These are phyloP conservation scores for Vicia faba DNA, from an alignment of 306 rosid genomes.

Conservation along the genomic window DNA sequence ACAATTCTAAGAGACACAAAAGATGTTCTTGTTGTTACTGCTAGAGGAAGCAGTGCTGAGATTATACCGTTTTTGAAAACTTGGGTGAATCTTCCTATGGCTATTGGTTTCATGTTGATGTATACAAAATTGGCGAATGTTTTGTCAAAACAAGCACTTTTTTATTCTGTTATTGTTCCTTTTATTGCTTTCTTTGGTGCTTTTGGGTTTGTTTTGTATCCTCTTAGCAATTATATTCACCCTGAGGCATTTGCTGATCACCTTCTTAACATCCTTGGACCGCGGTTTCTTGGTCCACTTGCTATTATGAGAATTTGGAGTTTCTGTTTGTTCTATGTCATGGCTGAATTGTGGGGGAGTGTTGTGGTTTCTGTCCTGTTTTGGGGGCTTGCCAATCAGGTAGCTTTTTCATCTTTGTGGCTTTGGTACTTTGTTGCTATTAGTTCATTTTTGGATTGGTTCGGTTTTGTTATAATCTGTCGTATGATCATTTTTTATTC, in stretches of 20 bases:
- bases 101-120: conserved; percentile 91
- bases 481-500: conserved; percentile 3
- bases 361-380: conserved; percentile 92
- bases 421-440: conserved; percentile 1
- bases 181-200: conserved; percentile 96
- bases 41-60: conserved; percentile 99
- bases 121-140: conserved; percentile 79
- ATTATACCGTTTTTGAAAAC: conserved; percentile 95
- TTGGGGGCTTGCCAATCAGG: conserved; percentile 99
- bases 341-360: conserved; percentile 99
- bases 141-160: conserved; percentile 86
- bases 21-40: conserved; percentile 96
- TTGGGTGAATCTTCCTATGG: conserved; percentile 99
- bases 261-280: conserved; percentile 84
- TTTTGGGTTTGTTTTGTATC: conserved; percentile 85
- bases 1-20: conserved; percentile 92
- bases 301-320: conserved; percentile 99
- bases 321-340: conserved; percentile 97
- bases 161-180: conserved; percentile 79
- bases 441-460: background rate
- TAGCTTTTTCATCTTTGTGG: conserved; percentile 34
- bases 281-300: conserved; percentile 91
- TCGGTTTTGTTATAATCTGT: background rate
- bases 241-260: conserved; percentile 88
- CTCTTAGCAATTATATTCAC: conserved; percentile 82